Evolutionary conservation across 371 early-diverging fungal genomes (phyloP).

Genomic region (Circinella umbellata): DNA sequence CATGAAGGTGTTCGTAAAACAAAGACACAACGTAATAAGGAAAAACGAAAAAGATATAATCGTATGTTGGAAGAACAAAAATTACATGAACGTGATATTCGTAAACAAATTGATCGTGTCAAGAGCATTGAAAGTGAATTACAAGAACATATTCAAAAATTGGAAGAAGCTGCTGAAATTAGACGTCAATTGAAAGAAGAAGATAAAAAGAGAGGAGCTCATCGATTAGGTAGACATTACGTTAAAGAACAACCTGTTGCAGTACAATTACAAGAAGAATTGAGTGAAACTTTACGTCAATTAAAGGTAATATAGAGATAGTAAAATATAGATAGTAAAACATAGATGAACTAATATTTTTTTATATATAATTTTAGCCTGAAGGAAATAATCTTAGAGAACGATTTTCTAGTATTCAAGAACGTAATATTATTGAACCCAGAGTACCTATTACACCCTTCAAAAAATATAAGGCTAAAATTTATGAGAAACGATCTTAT

Average conservation of each 20-base stretch:
- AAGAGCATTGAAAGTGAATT: slow-evolving; percentile 55
- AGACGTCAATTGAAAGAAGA: slow-evolving; percentile 46
- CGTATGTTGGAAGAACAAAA: slow-evolving; percentile 24
- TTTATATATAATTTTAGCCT: slow-evolving; percentile 58
- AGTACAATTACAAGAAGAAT: slow-evolving; percentile 64
- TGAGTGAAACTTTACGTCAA: slow-evolving; percentile 61
- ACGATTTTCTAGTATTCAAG: slow-evolving; percentile 80
- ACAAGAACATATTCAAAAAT: slow-evolving; percentile 40
- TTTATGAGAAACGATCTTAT: slow-evolving; percentile 63
- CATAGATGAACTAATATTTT: neutral
- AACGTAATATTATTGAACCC: slow-evolving; percentile 89
- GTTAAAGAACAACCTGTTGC: slow-evolving; percentile 55
- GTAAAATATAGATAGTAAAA: no score
- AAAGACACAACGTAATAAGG: slow-evolving; percentile 36
- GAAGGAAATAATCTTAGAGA: slow-evolving; percentile 89
- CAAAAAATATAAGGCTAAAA: slow-evolving; percentile 51
- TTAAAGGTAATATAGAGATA: slow-evolving; percentile 43
- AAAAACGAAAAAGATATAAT: slow-evolving; percentile 28
- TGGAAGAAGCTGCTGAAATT: slow-evolving; percentile 41
- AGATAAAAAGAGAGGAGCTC: slow-evolving; percentile 50
- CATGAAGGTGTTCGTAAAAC: slow-evolving; percentile 53
- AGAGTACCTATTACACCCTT: slow-evolving; percentile 59
- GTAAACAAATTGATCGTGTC: slow-evolving; percentile 58
- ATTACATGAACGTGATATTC: slow-evolving; percentile 58
- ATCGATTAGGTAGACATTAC: slow-evolving; percentile 53